Base-by-base conservation (phyloP, 1,139 yeast genomes). In the Geotrichum fermentans region DNA sequence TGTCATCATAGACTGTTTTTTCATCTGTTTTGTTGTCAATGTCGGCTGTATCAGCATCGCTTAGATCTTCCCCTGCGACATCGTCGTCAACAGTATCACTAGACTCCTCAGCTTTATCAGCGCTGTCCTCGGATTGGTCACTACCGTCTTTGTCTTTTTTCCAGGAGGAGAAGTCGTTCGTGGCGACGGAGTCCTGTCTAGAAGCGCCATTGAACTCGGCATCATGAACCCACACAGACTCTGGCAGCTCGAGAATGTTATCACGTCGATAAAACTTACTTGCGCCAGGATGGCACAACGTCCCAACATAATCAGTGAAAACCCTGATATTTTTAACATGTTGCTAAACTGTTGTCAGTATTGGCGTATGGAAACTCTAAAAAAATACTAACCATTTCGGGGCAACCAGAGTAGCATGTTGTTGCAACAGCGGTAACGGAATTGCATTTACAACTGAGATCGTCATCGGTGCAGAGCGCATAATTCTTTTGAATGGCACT, bases 361-460 rank as follows among this genome's bases (percentile, higher is more conserved):
- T 24, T 24, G 28, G 8, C 6, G n/a, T n/a, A n/a, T n/a, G n/a
- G n/a, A n/a, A n/a, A 24, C 10, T 24, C 28, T 6, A 24, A 24
- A 24, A 24, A 24, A 24, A 24, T 11, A 45, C 57, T 39, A 38
- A 56, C 61, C 28, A 47, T 49, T 16, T 45, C 48, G 2, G 59
- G 56, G 39, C 62, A 59, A 4, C 34, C 49, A 13, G 34, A 30
- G 43, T 44, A 52, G 43, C 62, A 59, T n/a, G 34, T 26, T 4
- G 45, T 32, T 13, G 54, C 52, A n/a, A 57, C 56, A 33, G 52
- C 55, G 10, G 49, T 45, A 5, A 56, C 49, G 11, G 58, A 52
- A 13, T 52, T 45, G 45, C 62, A 59, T 34, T 57, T 54, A 43
- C 62, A 59, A 10, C 43, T 48, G 16, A 51, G 22, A 37, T 59